Base-by-base conservation (phyloP, 2,329 filamentous ascomycete genomes). In the Phaeosphaeria sp. region DNA sequence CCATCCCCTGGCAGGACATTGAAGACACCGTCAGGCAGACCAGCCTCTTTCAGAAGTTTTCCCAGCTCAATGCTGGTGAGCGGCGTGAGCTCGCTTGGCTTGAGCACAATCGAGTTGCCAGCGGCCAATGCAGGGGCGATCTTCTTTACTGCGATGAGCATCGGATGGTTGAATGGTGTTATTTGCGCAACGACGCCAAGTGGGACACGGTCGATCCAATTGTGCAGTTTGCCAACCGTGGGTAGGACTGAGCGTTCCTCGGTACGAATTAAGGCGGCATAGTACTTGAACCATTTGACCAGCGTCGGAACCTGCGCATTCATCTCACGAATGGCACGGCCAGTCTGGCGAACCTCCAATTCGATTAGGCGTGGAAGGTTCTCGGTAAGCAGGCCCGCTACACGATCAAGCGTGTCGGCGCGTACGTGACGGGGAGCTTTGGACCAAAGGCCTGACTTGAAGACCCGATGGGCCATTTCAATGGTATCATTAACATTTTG, bases 241-340 rank as follows among this genome's bases (percentile, higher is more conserved):
- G 89, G 89, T 1, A 90, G 80, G 0, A 91, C 85, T 1, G 85
- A 77, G 2, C 87, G 83, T 74, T 90, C 87, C 67, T 90, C 87
- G 0, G 85, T 87, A n/a, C 89, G 84, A 30, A 90, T 81, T 1
- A 90, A 71, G 0, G 87, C 82, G 1, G 88, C 88, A 67, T 89
- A 92, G 77, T 91, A 91, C 58, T 85, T 86, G 76, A 91, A 87
- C 89, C 89, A 91, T 44, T 86, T 85, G 0, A 87, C 83, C 0
- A 91, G 80, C 0, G 85, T 86, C 0, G 86, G 85, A 5, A 89
- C 84, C 71, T 91, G 89, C 1, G 89, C 88, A 49, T 83, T 81
- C 87, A 92, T 90, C 72, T 91, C 89, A 23, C 89, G 85, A 25
- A 89, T 79, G 0, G 86, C 85, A 0, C 89, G 85, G 2, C 89